These are phyloP conservation scores for Polyporus tsugae DNA, from an alignment of 1,284 basidiomycete species.

Conservation along the genomic window DNA sequence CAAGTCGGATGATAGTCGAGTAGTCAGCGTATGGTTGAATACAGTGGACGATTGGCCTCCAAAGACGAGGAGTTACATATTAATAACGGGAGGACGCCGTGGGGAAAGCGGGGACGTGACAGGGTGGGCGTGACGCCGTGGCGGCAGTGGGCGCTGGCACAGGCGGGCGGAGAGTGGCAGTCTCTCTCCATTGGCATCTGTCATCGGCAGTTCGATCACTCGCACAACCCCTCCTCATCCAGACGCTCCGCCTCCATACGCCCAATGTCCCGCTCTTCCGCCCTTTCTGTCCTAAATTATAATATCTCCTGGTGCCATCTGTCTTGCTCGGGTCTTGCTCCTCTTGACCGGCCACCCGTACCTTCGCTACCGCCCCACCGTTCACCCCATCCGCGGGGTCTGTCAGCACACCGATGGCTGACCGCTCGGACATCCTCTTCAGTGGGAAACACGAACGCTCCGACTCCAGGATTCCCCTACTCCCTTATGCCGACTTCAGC, in stretches of 20 bases:
- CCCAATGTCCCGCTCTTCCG: constrained; percentile 16
- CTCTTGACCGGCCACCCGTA: neutral
- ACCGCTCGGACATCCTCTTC: constrained; percentile 17
- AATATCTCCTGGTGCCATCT: neutral
- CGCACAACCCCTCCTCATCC: neutral
- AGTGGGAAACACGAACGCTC: constrained; percentile 31
- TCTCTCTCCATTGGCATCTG: neutral
- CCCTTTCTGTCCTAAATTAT: constrained; percentile 9
- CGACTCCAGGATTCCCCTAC: constrained; percentile 40
- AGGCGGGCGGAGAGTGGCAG: neutral
- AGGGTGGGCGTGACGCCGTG: neutral
- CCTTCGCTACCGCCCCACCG: neutral
- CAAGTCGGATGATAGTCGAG: neutral
- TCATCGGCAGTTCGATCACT: constrained; percentile 2
- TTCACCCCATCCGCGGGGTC: neutral
- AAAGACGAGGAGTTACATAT: neutral
- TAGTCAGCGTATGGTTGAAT: neutral
- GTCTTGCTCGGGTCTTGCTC: neutral
- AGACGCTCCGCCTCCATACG: neutral
- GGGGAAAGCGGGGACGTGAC: constrained; percentile 5
- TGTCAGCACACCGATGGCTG: constrained; percentile 16
- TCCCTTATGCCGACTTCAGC: constrained; percentile 35
- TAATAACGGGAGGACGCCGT: neutral
- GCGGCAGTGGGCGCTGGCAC: neutral
- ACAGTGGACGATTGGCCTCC: neutral